phyloP scores from a whole-genome alignment of 140 eudicot genomes.

The Flaveria floridana region DNA sequence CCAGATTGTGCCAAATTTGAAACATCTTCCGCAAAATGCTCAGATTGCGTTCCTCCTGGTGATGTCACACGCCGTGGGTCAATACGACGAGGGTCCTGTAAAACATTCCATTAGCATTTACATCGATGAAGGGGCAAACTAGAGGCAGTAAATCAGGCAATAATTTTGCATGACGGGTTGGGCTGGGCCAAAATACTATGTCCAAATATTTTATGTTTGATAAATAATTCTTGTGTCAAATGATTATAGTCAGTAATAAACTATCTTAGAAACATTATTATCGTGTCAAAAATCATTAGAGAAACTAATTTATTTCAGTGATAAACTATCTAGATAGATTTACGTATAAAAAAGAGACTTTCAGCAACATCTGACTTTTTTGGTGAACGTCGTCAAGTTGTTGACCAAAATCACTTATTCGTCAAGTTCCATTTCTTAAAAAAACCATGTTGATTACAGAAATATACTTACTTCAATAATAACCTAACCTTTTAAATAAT shows the following conservation, averaged over 20 bases:
- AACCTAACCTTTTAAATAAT: neutral
- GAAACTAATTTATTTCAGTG: neutral
- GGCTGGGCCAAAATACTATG: neutral
- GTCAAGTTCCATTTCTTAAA: neutral
- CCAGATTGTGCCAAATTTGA: conserved; percentile 31
- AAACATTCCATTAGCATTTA: neutral
- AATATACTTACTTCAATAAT: neutral
- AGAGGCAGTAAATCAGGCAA: neutral
- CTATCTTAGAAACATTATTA: too few species aligned
- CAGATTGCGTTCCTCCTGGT: conserved; percentile 52
- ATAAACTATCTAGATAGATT: neutral
- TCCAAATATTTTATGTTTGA: neutral
- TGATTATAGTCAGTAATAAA: too few species aligned
- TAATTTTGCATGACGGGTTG: neutral
- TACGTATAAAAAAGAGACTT: neutral
- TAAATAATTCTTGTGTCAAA: neutral
- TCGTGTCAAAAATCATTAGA: neutral
- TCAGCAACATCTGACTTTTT: neutral
- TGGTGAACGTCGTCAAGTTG: neutral
- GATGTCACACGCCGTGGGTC: conserved; percentile 70
- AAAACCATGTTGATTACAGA: neutral
- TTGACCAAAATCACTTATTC: neutral
- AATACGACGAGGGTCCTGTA: conserved; percentile 96
- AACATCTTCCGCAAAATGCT: conserved; percentile 50
- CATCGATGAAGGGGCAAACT: neutral